phyloP scores from a whole-genome alignment of 305 asterid species.

The Fraxinus albicans region DNA sequence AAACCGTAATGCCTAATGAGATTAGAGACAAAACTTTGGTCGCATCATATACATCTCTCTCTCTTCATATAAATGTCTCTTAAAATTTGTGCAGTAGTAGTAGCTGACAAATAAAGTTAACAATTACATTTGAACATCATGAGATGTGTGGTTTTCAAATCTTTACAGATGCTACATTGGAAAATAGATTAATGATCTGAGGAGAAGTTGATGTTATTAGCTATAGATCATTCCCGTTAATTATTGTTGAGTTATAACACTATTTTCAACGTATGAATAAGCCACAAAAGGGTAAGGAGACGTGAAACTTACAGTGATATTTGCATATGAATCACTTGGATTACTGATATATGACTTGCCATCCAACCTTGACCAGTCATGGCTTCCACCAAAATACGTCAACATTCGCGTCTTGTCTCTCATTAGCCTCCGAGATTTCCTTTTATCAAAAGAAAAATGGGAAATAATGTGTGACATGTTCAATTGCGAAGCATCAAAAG shows the following conservation, averaged over 20 bases:
- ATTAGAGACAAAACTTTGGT: neutral
- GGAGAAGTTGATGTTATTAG: neutral
- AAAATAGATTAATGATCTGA: neutral
- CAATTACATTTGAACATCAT: neutral
- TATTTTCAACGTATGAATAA: neutral
- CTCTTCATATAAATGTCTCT: neutral
- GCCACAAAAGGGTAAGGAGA: neutral
- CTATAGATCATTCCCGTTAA: neutral
- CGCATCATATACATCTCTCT: neutral
- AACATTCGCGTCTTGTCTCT: slow-evolving; percentile 62
- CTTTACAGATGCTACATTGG: neutral
- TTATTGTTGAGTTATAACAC: neutral
- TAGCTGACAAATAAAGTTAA: neutral
- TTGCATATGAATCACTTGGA: slow-evolving; percentile 79
- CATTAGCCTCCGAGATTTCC: slow-evolving; percentile 60
- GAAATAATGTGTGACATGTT: slow-evolving; percentile 90
- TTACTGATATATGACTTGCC: slow-evolving; percentile 75
- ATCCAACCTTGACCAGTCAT: slow-evolving; percentile 56
- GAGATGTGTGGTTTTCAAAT: neutral
- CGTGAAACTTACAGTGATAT: slow-evolving; percentile 81
- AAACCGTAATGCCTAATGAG: neutral
- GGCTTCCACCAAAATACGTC: slow-evolving; percentile 72
- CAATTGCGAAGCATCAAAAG: slow-evolving; percentile 94
- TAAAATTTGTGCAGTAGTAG: neutral
- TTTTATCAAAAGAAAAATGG: slow-evolving; percentile 85